Evolutionary conservation across 331 rosid species (phyloP).

Genomic region (Spiraea crenata): DNA sequence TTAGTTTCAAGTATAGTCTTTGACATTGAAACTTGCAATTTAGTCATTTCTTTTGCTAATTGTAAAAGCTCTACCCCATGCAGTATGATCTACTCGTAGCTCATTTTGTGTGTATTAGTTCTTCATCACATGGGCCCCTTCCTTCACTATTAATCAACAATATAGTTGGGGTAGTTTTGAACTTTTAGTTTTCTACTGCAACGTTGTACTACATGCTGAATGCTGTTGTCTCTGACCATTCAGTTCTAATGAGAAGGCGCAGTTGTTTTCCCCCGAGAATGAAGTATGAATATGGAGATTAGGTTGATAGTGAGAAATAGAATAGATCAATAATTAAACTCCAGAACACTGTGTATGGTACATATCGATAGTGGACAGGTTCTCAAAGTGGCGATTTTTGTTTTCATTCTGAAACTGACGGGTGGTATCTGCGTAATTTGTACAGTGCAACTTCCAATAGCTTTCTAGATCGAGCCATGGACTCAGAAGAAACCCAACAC

Average conservation of each 20-base stretch:
- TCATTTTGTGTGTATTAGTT: constrained; percentile 5
- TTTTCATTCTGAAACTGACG: constrained; percentile 38
- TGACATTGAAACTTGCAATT: not conserved
- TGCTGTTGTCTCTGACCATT: not conserved
- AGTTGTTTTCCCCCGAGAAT: not conserved
- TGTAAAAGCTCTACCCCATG: too few species aligned
- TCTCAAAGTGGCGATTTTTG: not conserved
- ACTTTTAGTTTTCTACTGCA: not conserved
- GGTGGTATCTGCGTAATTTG: constrained; percentile 30
- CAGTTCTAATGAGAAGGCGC: not conserved
- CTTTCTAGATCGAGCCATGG: too few species aligned
- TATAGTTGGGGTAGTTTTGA: not conserved
- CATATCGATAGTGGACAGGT: not conserved
- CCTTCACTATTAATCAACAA: not conserved
- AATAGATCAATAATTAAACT: not conserved
- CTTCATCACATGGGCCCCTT: constrained; percentile 3
- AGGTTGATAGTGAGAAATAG: not conserved
- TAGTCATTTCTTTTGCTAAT: not conserved
- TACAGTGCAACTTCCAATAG: too few species aligned
- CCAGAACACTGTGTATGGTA: too few species aligned
- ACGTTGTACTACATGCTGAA: not conserved
- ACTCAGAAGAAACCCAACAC: constrained; percentile 87
- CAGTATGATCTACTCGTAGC: too few species aligned
- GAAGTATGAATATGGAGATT: not conserved
- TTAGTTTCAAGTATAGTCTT: not conserved